Evolutionary conservation across 202 grass and related monocot genomes (phyloP).

Genomic region (Schoenoplectus triqueter): DNA sequence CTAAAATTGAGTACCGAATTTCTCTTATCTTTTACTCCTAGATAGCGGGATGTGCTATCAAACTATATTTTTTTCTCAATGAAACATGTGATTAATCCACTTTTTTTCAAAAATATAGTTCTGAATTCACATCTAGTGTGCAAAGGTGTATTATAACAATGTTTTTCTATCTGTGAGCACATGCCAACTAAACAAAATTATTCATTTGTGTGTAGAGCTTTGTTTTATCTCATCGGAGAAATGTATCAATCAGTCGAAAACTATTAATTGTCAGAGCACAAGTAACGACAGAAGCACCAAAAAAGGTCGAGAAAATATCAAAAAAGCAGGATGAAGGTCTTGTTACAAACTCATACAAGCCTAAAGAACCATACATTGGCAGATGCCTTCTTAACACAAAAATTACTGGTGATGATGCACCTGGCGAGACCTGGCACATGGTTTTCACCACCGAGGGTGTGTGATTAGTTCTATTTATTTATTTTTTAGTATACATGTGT

Average conservation of each 20-base stretch:
- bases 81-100: too few relatives aligned
- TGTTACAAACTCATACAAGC: constrained; percentile 73
- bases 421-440: constrained; percentile 99
- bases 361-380: constrained; percentile 81
- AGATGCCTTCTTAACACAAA: constrained; percentile 86
- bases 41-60: not conserved
- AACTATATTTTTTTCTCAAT: not conserved
- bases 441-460: constrained; percentile 88
- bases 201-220: constrained; percentile 31
- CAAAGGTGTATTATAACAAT: not conserved
- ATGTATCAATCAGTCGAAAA: constrained; percentile 33
- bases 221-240: constrained; percentile 29
- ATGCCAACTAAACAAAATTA: not conserved
- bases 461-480: not conserved
- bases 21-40: not conserved
- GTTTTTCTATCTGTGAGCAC: too few relatives aligned
- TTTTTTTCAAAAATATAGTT: too few relatives aligned
- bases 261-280: constrained; percentile 42
- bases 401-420: constrained; percentile 87
- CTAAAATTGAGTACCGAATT: not conserved
- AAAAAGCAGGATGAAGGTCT: constrained; percentile 89
- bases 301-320: constrained; percentile 56
- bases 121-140: too few relatives aligned
- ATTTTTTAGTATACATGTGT: not conserved
- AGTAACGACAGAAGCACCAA: constrained; percentile 58